Evolutionary conservation across 352 stramenopile species (phyloP), one percentile per base, ranked within the genome.

Genomic region (Phytophthora fragariae): DNA sequence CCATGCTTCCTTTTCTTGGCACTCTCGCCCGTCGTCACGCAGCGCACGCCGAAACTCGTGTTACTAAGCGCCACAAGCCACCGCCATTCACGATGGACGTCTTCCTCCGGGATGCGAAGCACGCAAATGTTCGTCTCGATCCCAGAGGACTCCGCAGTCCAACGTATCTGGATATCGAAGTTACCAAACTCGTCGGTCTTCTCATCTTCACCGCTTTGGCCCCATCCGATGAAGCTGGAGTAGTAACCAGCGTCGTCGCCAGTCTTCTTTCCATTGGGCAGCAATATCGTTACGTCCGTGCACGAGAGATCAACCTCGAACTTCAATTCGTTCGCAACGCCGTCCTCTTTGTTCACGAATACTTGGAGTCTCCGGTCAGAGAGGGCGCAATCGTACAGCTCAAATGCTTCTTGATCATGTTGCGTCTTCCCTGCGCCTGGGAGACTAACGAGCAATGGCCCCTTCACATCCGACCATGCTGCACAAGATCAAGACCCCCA

Each of bases 61-160:
- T 93, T 93, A 61, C 83, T 89, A 27, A 93, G 46, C 1, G 83
- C 83, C 4, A 80, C 80, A 39, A 93, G 73, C 86, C 86, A 94
- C 67, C 77, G 80, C 86, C 86, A 94, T 52, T 92, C 77, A 17
- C 63, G 69, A 39, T 80, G 68, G 58, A 92, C 65, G 29, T 90
- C 79, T 21, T 83, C 74, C 24, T 86, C 75, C 5, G 79, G 76
- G 39, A 92, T 89, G 8, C 81, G 84, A 57, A 93, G 73, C 21
- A 78, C 62, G 35, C 72, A 83, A 27, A 76, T 24, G 27, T 72
- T 70, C 5, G 37, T 62, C 31, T 59, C 39, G 0, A 17, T 12
- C 53, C 35, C 29, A 55, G 63, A 59, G 64, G 70, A 24, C n/a
- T 62, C 52, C 27, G 54, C n/a, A 56, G 73, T 10, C 72, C 72